Percentiles rank a stretch among this genome's conserved stretches.
Evolutionary conservation across 2,329 filamentous ascomycete species (phyloP).

Genomic region (Metarhizium rileyi): DNA sequence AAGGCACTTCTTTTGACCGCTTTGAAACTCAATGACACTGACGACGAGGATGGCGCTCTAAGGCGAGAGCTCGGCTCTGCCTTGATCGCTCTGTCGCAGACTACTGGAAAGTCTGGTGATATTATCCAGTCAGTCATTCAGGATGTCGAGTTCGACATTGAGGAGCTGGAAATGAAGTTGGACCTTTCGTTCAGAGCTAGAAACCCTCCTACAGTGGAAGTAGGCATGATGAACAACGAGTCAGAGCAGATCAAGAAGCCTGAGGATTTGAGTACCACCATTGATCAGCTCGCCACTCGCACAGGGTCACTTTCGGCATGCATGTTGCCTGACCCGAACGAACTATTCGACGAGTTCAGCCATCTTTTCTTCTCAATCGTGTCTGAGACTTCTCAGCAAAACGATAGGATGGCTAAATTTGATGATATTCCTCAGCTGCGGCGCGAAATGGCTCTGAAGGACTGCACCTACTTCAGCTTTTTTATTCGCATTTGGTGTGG

Average conservation of each 20-base stretch:
- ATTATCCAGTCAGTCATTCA: constrained; percentile 59
- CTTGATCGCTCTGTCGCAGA: constrained; percentile 56
- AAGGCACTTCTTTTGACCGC: constrained; percentile 54
- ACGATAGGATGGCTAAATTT: constrained; percentile 36
- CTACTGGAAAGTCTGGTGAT: constrained; percentile 45
- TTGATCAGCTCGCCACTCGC: constrained; percentile 28
- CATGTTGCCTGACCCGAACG: constrained; percentile 38
- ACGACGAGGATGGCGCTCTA: constrained; percentile 43
- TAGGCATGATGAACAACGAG: constrained; percentile 27
- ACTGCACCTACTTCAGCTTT: constrained; percentile 64
- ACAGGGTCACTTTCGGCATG: constrained; percentile 38
- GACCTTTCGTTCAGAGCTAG: constrained; percentile 56
- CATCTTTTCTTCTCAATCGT: constrained; percentile 48
- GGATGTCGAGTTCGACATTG: constrained; percentile 60
- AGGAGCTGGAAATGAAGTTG: constrained; percentile 64
- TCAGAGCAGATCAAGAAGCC: constrained; percentile 16
- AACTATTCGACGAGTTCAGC: constrained; percentile 48
- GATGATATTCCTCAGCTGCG: constrained; percentile 45
- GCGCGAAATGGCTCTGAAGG: constrained; percentile 42
- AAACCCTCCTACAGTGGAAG: constrained; percentile 41
- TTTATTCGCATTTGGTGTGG: constrained; percentile 67
- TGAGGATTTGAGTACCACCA: constrained; percentile 28
- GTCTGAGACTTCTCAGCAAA: constrained; percentile 30
- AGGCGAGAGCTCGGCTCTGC: constrained; percentile 56
- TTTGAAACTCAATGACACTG: constrained; percentile 44